These are phyloP conservation scores for Wakefieldia striispora DNA, from an alignment of 768 basidiomycete genomes.

Conservation along the genomic window DNA sequence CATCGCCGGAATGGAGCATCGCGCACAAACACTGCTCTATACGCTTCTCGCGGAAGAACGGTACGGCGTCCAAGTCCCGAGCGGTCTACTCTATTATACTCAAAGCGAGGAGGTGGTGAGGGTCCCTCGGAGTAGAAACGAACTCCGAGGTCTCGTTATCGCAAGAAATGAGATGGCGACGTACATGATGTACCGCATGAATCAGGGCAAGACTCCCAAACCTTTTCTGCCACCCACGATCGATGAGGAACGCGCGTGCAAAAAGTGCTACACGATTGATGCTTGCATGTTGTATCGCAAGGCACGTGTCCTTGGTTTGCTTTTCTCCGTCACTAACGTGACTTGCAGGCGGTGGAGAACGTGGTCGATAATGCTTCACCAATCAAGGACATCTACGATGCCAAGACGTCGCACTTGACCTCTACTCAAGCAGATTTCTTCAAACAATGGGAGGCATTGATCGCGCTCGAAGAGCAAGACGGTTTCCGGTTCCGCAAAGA, in stretches of 20 bases:
- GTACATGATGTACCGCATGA: conserved; percentile 60
- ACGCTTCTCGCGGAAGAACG: conserved; percentile 87
- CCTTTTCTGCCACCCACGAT: conserved; percentile 85
- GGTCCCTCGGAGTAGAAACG: conserved; percentile 77
- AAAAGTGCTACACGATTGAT: conserved; percentile 78
- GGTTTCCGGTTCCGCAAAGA: conserved; percentile 82
- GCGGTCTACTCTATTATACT: conserved; percentile 91
- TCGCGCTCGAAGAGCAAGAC: conserved; percentile 87
- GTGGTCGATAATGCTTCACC: conserved; percentile 51
- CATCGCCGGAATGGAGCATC: conserved; percentile 80
- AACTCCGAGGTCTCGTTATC: conserved; percentile 78
- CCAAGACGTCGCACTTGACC: conserved; percentile 81
- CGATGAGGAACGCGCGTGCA: conserved; percentile 76
- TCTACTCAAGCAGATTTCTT: conserved; percentile 72
- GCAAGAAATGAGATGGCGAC: conserved; percentile 82
- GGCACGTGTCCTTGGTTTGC: conserved; percentile 36
- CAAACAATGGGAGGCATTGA: conserved; percentile 83
- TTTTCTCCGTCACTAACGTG: background rate
- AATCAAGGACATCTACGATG: conserved; percentile 65
- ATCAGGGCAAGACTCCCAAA: conserved; percentile 32
- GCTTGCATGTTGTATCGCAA: conserved; percentile 94
- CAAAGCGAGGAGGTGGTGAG: conserved; percentile 85
- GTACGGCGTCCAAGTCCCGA: conserved; percentile 78
- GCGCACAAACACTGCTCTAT: conserved; percentile 98
- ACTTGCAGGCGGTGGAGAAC: conserved; percentile 62